These are phyloP conservation scores for Penicillium subrubescens DNA, from an alignment of 495 filamentous ascomycete genomes.

Conservation along the genomic window DNA sequence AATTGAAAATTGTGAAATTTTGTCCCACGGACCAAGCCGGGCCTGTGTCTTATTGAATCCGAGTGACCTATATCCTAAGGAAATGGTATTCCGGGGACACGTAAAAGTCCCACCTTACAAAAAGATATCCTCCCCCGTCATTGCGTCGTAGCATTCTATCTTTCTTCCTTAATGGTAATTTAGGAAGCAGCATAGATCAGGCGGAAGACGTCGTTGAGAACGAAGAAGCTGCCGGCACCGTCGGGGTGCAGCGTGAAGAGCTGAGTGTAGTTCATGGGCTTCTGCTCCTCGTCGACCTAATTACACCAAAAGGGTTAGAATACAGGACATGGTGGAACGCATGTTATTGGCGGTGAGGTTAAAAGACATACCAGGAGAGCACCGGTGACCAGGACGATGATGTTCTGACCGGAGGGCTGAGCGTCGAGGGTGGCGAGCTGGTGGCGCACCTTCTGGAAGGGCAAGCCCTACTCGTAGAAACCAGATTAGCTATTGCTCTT, in stretches of 20 bases:
- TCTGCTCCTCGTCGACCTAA: conserved; percentile 79
- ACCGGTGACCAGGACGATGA: conserved; percentile 85
- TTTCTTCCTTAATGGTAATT: conserved; percentile 7
- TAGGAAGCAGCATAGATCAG: conserved; percentile 61
- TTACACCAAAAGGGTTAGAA: conserved; percentile 1
- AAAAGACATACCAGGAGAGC: conserved; percentile 66
- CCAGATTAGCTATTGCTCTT: conserved; percentile 11
- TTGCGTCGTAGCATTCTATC: conserved; percentile 25
- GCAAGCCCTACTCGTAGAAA: conserved; percentile 58
- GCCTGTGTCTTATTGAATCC: not conserved
- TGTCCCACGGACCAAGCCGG: conserved; percentile 1
- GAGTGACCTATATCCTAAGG: conserved; percentile 2
- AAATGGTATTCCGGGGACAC: conserved; percentile 9
- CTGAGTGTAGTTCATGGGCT: conserved; percentile 85
- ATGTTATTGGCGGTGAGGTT: not conserved
- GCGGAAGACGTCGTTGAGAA: conserved; percentile 92
- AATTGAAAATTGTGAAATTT: conserved; percentile 1
- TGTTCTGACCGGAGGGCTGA: conserved; percentile 67
- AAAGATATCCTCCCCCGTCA: conserved; percentile 17
- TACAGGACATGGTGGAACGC: not conserved
- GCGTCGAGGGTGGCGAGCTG: conserved; percentile 69
- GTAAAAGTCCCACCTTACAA: conserved; percentile 6
- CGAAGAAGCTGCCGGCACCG: conserved; percentile 68
- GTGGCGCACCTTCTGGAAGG: conserved; percentile 80
- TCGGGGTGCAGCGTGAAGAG: conserved; percentile 79